Evolutionary conservation across 805 yeast genomes (phyloP).

Genomic region (Metschnikowia kunwiensis): DNA sequence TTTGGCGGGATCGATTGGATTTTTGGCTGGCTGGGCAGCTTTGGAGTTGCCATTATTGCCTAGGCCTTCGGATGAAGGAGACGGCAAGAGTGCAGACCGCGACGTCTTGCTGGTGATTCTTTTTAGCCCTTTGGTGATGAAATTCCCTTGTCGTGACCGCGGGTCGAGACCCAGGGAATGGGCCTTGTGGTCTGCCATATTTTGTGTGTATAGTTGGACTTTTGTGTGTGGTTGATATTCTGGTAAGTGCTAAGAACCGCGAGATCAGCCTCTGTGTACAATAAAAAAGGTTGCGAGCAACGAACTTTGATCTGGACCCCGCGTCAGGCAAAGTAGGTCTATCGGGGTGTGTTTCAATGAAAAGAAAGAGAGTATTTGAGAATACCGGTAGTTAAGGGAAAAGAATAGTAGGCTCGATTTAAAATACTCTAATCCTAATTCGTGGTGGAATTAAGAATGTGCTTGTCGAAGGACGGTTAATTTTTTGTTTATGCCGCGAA

Average conservation of each 20-base stretch:
- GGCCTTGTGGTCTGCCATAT: constrained; percentile 5
- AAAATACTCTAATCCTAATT: no score
- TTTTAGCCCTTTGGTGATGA: constrained; percentile 30
- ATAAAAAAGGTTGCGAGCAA: constrained; percentile 4
- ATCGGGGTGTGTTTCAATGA: no score
- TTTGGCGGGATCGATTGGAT: background rate
- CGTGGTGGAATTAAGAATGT: no score
- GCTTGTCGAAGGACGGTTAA: no score
- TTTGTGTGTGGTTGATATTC: constrained; percentile 1
- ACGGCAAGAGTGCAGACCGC: constrained; percentile 1
- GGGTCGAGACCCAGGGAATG: constrained; percentile 5
- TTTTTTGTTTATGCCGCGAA: no score
- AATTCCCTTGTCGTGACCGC: constrained; percentile 7
- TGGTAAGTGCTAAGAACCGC: background rate
- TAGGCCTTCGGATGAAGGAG: constrained; percentile 3
- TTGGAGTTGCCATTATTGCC: background rate
- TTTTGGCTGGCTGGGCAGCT: background rate
- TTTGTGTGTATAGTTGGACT: background rate
- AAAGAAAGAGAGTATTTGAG: no score
- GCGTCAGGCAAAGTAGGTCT: no score
- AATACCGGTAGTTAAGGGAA: no score
- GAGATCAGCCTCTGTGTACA: constrained; percentile 9
- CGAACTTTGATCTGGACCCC: constrained; percentile 3
- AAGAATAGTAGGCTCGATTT: no score
- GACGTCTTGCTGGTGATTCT: constrained; percentile 30